Evolutionary conservation across 768 basidiomycete species (phyloP).

Genomic region (Naganishia antarctica): DNA sequence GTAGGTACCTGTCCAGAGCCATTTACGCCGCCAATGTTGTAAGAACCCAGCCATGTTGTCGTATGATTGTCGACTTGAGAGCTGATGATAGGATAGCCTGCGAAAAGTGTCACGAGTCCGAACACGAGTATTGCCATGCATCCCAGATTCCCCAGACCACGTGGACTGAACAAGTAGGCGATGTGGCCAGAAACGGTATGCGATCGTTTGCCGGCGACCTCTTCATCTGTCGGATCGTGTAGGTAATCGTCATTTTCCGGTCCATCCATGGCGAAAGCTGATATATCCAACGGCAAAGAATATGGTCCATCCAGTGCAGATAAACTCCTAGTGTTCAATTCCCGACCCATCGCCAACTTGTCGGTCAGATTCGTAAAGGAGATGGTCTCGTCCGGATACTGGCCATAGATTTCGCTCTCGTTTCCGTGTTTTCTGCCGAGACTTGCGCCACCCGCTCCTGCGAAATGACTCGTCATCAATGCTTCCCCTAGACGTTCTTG

Average conservation of each 20-base stretch:
- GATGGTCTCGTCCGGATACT: conserved; percentile 21
- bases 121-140: conserved; percentile 65
- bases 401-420: conserved; percentile 17
- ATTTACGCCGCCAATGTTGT: conserved; percentile 87
- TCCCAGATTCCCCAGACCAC: conserved; percentile 74
- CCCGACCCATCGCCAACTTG: conserved; percentile 24
- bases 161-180: conserved; percentile 64
- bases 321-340: conserved; percentile 29
- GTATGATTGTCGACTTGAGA: conserved; percentile 32
- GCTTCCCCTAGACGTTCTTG: conserved; percentile 14
- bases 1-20: conserved; percentile 77
- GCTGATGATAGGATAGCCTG: conserved; percentile 76
- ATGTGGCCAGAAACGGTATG: conserved; percentile 15
- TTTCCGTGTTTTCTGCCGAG: background rate
- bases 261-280: conserved; percentile 40
- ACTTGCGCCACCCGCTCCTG: conserved; percentile 14
- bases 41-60: conserved; percentile 53
- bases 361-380: conserved; percentile 38
- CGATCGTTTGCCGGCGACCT: conserved; percentile 28
- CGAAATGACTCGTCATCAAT: conserved; percentile 21
- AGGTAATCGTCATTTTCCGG: conserved; percentile 47
- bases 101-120: conserved; percentile 71
- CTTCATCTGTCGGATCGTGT: conserved; percentile 39
- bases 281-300: conserved; percentile 41
- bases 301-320: conserved; percentile 31